Evolutionary conservation across 306 rosid genomes (phyloP), one percentile per base, ranked within the genome.

Genomic region (Pachyrhizus erosus): DNA sequence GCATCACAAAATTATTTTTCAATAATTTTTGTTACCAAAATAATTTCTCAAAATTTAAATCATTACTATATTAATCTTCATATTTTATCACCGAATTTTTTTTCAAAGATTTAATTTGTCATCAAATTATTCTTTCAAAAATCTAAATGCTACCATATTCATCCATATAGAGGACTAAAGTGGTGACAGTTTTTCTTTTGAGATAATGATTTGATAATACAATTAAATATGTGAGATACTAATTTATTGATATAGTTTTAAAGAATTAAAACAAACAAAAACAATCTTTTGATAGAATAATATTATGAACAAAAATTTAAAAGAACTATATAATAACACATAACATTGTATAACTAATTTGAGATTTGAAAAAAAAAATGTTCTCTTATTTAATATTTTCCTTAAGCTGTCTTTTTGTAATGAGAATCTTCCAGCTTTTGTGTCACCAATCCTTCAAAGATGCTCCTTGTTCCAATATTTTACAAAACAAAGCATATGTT

Each of bases 341-440:
- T 3, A 64, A 27, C 11, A 4, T 61, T 64, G 8, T 9, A 65
- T n/a, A n/a, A 34, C 1, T n/a, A 33, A 17, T 0, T 15, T 65
- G 46, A 65, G 46, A 15, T 27, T 17, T 3, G 2, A 14, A 10
- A 15, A 9, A 69, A 40, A 26, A 13, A 23, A 5, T 49, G 5
- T 52, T 66, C 27, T 37, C 48, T 64, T 34, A 4, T 81, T 42
- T 64, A 31, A 14, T 33, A 33, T 5, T 34, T n/a, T 31, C 34
- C 11, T 18, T 37, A 42, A 31, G 40, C 65, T 87, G 83, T 87
- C 88, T 78, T 78, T 5, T 84, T 61, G 82, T 72, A 34, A 74
- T 5, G 13, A 0, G 86, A 82, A 84, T 78, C 86, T 87, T 61
- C 9, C 9, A n/a, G 1, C 46, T 39, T 72, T 37, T 39, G 20